A percentile compares a stretch with the other conserved stretches of the same genome.
phyloP scores from a whole-genome alignment of 257 asterid genomes.

The Solanum corneliomulleri region DNA sequence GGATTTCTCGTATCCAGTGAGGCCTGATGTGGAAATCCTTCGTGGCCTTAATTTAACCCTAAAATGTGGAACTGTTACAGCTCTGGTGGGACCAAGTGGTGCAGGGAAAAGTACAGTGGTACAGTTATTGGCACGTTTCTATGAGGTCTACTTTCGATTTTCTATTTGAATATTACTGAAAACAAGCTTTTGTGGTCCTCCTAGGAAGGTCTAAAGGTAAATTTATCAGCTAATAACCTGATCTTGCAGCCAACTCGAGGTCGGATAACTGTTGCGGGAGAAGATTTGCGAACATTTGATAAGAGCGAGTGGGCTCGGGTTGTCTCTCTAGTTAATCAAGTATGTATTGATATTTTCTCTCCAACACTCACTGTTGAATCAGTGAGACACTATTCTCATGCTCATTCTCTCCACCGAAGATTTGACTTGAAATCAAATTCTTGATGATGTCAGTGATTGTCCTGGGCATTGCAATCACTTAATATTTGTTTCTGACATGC shows the following conservation, averaged over 20 bases:
- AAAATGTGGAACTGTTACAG: conserved; percentile 79
- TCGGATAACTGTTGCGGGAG: conserved; percentile 88
- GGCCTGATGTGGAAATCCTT: conserved; percentile 86
- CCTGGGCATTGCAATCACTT: neutral
- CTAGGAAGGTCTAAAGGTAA: neutral
- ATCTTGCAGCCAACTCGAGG: conserved; percentile 81
- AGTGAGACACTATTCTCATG: neutral
- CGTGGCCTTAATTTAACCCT: conserved; percentile 67
- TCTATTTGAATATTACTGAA: neutral
- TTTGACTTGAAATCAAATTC: neutral
- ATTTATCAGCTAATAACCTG: neutral
- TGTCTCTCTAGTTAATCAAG: conserved; percentile 91
- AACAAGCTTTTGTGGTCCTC: neutral
- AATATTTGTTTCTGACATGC: conserved; percentile 5
- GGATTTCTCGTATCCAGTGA: conserved; percentile 79
- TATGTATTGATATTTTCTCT: conserved; percentile 19
- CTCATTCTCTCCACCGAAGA: neutral
- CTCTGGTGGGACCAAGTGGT: conserved; percentile 95
- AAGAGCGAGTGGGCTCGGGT: conserved; percentile 95
- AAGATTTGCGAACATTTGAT: conserved; percentile 85
- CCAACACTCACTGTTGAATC: neutral
- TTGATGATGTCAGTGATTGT: neutral
- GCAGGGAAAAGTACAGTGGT: conserved; percentile 97
- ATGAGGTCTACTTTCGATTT: conserved; percentile 45
- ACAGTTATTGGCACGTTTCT: conserved; percentile 89